Evolutionary conservation across 805 yeast genomes (phyloP), one percentile per base, ranked within the genome.

Genomic region (Candida tallmaniae): DNA sequence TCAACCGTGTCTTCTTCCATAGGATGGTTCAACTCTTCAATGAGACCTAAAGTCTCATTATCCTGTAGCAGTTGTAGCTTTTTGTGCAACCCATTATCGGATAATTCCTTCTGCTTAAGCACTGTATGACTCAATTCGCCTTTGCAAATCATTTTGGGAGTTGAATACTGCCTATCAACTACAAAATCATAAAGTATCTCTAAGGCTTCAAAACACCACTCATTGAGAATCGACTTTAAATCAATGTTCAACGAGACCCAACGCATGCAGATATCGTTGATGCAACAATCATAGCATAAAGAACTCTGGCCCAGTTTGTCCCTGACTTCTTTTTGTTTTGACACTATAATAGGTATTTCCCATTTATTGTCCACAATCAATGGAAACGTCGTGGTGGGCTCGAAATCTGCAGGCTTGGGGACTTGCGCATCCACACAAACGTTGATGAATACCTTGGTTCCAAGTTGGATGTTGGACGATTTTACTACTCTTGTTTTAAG

Each of bases 201-300:
- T 3, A 84, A 76, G 8, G 88, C 73, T 50, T 86, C 95, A 26
- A 87, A 54, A 48, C 95, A 81, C 83, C 95, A 86, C 51, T 86
- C 95, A 5, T 83, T 73, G 31, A 85, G 52, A 10, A 87, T 80
- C 30, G 76, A 68, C 39, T 77, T 66, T 36, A 87, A 65, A 32
- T 83, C 83, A 1, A 60, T 45, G 42, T 80, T 81, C 26, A 69
- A 46, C 27, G 73, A 65, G 21, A 80, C 70, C 81, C 89, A 80
- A 27, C 63, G 60, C 60, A 80, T 69, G 31, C 88, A 76, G 23
- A 59, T 60, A 6, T 75, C 68, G 51, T 85, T 78, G 38, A 87
- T 73, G 31, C 89, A 78, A 56, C 96, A 88, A 54, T 88, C 96
- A 47, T 76, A 76, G 2, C 85, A 88, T 27, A 71, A 59, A 27